Conservation (phyloP, 805 yeast genomes). For the Pichia phayaonensis region DNA sequence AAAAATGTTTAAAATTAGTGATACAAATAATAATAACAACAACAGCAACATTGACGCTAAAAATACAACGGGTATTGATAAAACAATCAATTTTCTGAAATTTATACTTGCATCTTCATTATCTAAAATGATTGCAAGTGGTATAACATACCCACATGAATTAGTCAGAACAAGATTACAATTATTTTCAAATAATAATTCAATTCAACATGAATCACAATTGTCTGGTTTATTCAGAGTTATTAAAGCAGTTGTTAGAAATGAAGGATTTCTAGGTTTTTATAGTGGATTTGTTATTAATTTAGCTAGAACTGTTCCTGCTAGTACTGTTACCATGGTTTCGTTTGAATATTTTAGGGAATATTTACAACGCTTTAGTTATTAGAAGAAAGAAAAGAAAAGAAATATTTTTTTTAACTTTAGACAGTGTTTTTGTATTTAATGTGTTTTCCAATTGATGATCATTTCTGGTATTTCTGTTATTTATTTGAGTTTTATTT, state of each 20-base stretch:
- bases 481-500: background rate
- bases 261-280: conserved; percentile 76
- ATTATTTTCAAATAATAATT: conserved; percentile 29
- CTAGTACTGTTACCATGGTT: conserved; percentile 89
- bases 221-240: conserved; percentile 21
- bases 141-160: conserved; percentile 92
- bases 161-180: conserved; percentile 89
- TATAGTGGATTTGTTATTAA: conserved; percentile 87
- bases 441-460: background rate
- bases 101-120: conserved; percentile 62
- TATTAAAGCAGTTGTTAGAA: conserved; percentile 37
- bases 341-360: conserved; percentile 78
- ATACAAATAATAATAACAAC: conserved; percentile 8
- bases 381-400: background rate
- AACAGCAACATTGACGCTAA: conserved; percentile 2
- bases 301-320: conserved; percentile 85
- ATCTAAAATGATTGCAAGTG: conserved; percentile 83
- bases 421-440: background rate
- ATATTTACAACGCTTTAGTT: conserved; percentile 31
- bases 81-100: conserved; percentile 28
- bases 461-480: background rate
- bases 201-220: conserved; percentile 20
- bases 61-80: conserved; percentile 4
- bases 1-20: conserved; percentile 30
- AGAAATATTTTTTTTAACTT: background rate